phyloP scores from a whole-genome alignment of 306 rosid genomes.

The Castanea crenata region DNA sequence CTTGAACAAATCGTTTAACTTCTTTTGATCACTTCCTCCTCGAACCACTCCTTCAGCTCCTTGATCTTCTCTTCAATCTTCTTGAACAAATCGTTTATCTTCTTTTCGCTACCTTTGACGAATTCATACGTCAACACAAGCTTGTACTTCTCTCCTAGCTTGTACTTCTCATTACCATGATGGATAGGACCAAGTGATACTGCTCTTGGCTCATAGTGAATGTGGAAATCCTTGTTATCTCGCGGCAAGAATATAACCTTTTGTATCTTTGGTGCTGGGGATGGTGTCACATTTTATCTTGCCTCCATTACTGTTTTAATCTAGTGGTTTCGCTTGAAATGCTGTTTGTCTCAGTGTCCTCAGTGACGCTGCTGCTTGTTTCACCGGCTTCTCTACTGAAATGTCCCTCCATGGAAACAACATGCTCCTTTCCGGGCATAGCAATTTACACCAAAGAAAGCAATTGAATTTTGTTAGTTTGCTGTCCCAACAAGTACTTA shows the following conservation, averaged over 20 bases:
- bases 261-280: conserved; percentile 7
- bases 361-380: too few relatives aligned
- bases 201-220: background rate
- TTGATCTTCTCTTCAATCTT: background rate
- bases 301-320: too few relatives aligned
- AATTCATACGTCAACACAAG: background rate
- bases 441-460: too few relatives aligned
- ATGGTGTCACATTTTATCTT: too few relatives aligned
- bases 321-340: too few relatives aligned
- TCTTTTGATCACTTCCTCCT: background rate
- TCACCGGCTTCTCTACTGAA: too few relatives aligned
- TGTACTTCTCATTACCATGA: background rate
- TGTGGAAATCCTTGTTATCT: background rate
- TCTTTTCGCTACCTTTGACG: background rate
- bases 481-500: too few relatives aligned
- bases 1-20: background rate
- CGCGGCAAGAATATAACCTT: background rate
- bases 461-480: too few relatives aligned
- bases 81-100: background rate
- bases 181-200: conserved; percentile 19
- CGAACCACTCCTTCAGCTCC: background rate
- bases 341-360: too few relatives aligned
- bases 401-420: too few relatives aligned
- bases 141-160: conserved; percentile 10
- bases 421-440: too few relatives aligned